Evolutionary conservation across 1,284 basidiomycete species (phyloP).

Genomic region (Trichosporon asahii): DNA sequence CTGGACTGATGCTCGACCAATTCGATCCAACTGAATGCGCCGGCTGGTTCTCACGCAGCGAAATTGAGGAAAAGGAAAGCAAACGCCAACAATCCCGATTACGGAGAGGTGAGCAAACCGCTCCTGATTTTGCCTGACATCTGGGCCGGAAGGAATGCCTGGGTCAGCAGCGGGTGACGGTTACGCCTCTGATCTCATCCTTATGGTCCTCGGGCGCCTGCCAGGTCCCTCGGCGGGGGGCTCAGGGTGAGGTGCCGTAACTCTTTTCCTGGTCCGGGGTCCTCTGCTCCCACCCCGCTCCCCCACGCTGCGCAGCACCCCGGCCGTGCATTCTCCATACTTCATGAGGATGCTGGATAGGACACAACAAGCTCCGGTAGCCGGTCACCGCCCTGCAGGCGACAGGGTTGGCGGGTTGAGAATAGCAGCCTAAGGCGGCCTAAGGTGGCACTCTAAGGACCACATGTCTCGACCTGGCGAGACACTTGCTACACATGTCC

Average conservation of each 20-base stretch:
- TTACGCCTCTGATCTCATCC: neutral
- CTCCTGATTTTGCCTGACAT: neutral
- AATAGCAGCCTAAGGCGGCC: neutral
- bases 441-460: conserved; percentile 3
- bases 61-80: conserved; percentile 1
- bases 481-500: neutral
- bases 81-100: conserved; percentile 1
- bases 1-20: neutral
- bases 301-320: neutral
- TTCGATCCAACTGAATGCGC: conserved; percentile 1
- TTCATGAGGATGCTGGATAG: neutral
- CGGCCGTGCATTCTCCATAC: neutral
- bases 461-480: neutral
- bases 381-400: neutral
- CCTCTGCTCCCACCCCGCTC: neutral
- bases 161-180: neutral
- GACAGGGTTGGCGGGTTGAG: neutral
- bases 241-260: neutral
- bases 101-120: neutral
- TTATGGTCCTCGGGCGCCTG: neutral
- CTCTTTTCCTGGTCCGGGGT: neutral
- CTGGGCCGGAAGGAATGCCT: neutral
- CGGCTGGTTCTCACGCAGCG: conserved; percentile 1
- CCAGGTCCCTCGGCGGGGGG: conserved; percentile 1
- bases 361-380: neutral